Evolutionary conservation across 495 filamentous ascomycete genomes (phyloP), one percentile per base, ranked within the genome.

Genomic region (Hyaloscypha hepaticicola): DNA sequence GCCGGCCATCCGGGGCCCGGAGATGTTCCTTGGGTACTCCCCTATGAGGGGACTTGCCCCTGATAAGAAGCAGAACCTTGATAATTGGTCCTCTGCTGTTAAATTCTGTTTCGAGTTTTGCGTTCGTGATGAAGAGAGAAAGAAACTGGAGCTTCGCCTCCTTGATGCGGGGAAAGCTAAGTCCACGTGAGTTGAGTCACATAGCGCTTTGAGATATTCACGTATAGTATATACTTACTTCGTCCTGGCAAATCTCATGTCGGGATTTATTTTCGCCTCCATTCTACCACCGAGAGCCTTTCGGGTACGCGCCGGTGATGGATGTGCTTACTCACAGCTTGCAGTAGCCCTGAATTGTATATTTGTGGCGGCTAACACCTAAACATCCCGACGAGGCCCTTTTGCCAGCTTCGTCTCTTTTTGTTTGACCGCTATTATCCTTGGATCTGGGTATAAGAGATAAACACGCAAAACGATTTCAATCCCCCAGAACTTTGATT

Each of bases 21-120:
- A 72, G 64, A 19, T 70, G 62, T 51, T 74, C 70, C 33, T 72
- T 72, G 60, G 63, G 72, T 0, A 58, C 57, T 33, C 64, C 64
- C 66, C 72, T 74, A 19, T 63, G 66, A 25, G 70, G 62, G 6
- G 70, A 74, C 24, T 60, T 28, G 2, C 66, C 72, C 16, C 68
- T 66, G 8, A 69, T 61, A 11, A 74, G 60, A n/a, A 72, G 59
- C 7, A 72, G 61, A 16, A 63, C 66, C 21, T 62, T 62, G 8
- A 59, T 29, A 25, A 59, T 14, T 41, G 56, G 56, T 14, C 56
- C 56, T 41, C 56, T 25, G 22, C 1, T 0, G 8, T 59, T 31
- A n/a, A 21, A 59, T 14, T 59, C 56, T 27, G 34, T 65, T 26
- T 58, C 62, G 50, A 45, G 7, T 45, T 45, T 16, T 45, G 38